These are phyloP conservation scores for Hirsutella thompsonii DNA, from an alignment of 2,329 filamentous ascomycete genomes.

Conservation along the genomic window DNA sequence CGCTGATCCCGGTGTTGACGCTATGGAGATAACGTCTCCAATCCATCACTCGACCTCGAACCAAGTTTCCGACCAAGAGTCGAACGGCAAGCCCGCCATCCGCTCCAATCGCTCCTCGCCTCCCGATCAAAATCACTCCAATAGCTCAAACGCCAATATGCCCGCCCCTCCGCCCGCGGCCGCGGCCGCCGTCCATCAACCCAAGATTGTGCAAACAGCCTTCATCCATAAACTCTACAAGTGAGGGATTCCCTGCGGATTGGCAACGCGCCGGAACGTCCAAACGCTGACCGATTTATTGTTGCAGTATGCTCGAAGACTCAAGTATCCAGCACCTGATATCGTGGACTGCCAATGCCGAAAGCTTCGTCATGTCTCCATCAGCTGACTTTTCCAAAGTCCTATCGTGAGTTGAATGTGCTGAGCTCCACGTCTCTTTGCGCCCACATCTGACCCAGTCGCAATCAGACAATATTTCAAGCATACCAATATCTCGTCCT, in stretches of 20 bases:
- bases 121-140: conserved; percentile 20
- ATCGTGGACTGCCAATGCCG: conserved; percentile 84
- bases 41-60: conserved; percentile 29
- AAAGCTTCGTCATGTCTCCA: conserved; percentile 98
- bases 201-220: conserved; percentile 95
- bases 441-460: not conserved
- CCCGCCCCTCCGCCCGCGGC: conserved; percentile 41
- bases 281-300: no score
- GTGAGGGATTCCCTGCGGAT: conserved; percentile 37
- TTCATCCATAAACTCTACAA: conserved; percentile 99
- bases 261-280: no score
- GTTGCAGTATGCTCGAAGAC: conserved; percentile 83
- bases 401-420: conserved; percentile 57
- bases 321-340: conserved; percentile 87
- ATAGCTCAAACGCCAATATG: conserved; percentile 28
- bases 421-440: not conserved
- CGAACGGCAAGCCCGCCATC: conserved; percentile 21
- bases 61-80: conserved; percentile 23
- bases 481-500: conserved; percentile 97
- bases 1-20: conserved; percentile 43
- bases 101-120: conserved; percentile 22
- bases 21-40: conserved; percentile 49
- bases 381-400: conserved; percentile 97
- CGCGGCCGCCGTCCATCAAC: conserved; percentile 71
- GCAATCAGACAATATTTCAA: conserved; percentile 88